Evolutionary conservation across 1,284 basidiomycete species (phyloP).

Genomic region (Ganoderma meredithae): DNA sequence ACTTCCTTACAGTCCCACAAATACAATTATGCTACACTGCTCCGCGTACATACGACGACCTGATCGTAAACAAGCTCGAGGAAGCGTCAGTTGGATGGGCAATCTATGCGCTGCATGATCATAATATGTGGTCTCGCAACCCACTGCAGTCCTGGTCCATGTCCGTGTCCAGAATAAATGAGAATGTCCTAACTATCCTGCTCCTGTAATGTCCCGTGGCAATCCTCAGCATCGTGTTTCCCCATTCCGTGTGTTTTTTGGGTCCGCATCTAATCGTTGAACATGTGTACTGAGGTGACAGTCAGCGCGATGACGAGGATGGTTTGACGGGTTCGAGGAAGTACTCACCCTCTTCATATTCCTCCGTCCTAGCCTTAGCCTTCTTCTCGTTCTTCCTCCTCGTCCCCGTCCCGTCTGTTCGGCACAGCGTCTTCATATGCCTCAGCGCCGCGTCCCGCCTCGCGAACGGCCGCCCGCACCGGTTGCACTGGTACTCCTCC

Average conservation of each 20-base stretch:
- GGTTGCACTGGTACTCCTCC: constrained; percentile 32
- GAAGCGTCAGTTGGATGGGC: background rate
- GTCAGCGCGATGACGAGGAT: background rate
- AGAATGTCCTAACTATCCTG: background rate
- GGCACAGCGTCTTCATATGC: constrained; percentile 34
- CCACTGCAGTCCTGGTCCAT: constrained; percentile 1
- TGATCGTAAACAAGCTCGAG: constrained; percentile 1
- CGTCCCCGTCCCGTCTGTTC: constrained; percentile 14
- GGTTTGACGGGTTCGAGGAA: no score
- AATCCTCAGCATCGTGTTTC: background rate
- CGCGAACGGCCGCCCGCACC: constrained; percentile 28
- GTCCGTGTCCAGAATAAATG: background rate
- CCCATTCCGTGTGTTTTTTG: background rate
- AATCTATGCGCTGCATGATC: constrained; percentile 3
- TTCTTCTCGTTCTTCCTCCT: constrained; percentile 18
- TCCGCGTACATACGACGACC: background rate
- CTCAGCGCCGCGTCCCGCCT: constrained; percentile 30
- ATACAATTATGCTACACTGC: background rate
- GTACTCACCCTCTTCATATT: constrained; percentile 17
- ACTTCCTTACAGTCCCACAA: background rate
- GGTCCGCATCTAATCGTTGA: background rate
- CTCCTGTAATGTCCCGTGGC: background rate
- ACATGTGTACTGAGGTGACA: background rate
- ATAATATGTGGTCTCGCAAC: background rate
- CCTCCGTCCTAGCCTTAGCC: constrained; percentile 11